Evolutionary conservation across 2,329 filamentous ascomycete genomes (phyloP).

Genomic region (Fusarium oxysporum): DNA sequence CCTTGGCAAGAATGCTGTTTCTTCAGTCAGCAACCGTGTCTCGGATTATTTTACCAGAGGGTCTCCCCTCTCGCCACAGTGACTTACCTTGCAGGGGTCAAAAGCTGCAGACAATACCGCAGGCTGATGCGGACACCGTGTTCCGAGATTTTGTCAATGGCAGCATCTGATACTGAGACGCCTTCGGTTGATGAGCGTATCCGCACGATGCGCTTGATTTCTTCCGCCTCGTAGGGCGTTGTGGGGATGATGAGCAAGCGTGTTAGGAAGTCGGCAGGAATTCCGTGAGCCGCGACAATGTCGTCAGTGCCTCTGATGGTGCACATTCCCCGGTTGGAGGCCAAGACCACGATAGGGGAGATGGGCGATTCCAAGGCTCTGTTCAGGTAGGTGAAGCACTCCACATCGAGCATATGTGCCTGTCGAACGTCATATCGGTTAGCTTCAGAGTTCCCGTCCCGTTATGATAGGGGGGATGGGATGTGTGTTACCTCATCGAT

Average conservation of each 20-base stretch:
- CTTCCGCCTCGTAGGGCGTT: conserved; percentile 84
- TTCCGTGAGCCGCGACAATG: conserved; percentile 88
- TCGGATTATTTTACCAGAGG: conserved; percentile 39
- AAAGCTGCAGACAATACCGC: conserved; percentile 90
- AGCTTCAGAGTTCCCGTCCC: conserved; percentile 36
- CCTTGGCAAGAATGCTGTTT: conserved; percentile 84
- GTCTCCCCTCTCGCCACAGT: conserved; percentile 33
- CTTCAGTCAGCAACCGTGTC: conserved; percentile 50
- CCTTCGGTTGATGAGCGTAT: conserved; percentile 86
- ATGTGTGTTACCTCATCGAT: conserved; percentile 85
- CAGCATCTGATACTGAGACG: conserved; percentile 81
- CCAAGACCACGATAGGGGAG: conserved; percentile 95
- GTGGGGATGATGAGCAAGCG: conserved; percentile 97
- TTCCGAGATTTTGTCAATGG: conserved; percentile 86
- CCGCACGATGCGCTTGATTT: conserved; percentile 92
- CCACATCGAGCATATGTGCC: conserved; percentile 99
- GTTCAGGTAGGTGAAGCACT: conserved; percentile 99
- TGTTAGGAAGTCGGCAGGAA: conserved; percentile 92
- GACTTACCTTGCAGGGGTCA: conserved; percentile 81
- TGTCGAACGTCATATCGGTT: conserved; percentile 53
- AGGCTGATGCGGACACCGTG: conserved; percentile 91
- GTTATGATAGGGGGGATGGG: conserved; percentile 19
- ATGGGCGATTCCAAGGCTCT: conserved; percentile 95
- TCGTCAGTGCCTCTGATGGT: conserved; percentile 89
- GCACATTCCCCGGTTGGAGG: conserved; percentile 94